A percentile compares a stretch with the other conserved stretches of the same genome.
phyloP scores from a whole-genome alignment of 306 rosid genomes.

The Castanea sativa region DNA sequence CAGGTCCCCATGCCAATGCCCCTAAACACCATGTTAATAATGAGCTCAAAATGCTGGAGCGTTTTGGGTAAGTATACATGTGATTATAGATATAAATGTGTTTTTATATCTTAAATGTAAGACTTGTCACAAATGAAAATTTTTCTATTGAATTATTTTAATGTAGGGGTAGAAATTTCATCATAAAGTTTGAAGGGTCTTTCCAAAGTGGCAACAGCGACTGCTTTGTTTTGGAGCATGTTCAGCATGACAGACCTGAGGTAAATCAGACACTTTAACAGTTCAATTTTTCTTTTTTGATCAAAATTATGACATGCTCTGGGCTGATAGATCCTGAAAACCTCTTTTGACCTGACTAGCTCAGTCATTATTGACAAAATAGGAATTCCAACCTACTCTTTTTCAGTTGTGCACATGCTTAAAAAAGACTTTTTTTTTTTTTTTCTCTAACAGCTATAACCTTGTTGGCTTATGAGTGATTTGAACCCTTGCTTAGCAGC shows the following conservation, averaged over 20 bases:
- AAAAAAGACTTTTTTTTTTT: no score
- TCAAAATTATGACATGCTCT: no score
- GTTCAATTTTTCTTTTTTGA: neutral
- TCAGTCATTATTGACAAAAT: no score
- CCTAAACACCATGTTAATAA: conserved; percentile 52
- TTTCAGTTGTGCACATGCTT: no score
- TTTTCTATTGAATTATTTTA: conserved; percentile 1
- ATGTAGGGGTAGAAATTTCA: conserved; percentile 56
- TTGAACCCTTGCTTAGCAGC: neutral
- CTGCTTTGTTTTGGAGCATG: conserved; percentile 76
- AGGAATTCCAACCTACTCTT: no score
- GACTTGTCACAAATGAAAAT: neutral
- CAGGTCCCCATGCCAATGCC: conserved; percentile 70
- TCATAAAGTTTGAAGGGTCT: conserved; percentile 59
- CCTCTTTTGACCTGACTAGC: no score
- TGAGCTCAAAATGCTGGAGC: conserved; percentile 70
- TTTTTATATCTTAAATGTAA: neutral
- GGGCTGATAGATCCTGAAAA: no score
- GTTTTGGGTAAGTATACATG: conserved; percentile 54
- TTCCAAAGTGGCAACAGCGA: conserved; percentile 40
- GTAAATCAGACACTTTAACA: conserved; percentile 30
- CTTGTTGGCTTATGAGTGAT: neutral
- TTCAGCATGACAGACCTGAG: conserved; percentile 92
- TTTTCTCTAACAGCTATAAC: neutral
- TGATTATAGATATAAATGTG: neutral